Evolutionary conservation across 768 basidiomycete species (phyloP).

Genomic region (Russula sp.): DNA sequence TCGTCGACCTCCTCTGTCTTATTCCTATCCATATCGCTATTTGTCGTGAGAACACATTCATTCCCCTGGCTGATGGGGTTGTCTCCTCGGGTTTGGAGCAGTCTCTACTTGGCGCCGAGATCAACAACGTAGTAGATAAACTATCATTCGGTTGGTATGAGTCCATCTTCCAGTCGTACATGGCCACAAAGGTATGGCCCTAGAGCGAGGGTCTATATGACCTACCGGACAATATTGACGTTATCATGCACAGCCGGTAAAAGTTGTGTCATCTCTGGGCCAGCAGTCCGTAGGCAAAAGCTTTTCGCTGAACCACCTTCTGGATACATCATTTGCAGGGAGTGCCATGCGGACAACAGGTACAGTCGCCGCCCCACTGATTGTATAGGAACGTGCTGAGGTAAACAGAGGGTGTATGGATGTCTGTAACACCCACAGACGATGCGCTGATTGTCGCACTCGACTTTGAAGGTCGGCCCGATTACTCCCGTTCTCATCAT

Average conservation of each 20-base stretch:
- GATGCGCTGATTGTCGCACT: too few relatives aligned
- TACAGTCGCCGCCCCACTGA: slow-evolving; percentile 34
- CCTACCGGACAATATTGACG: background rate
- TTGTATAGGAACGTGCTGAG: background rate
- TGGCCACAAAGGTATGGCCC: slow-evolving; percentile 44
- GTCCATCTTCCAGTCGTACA: slow-evolving; percentile 50
- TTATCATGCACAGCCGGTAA: slow-evolving; percentile 41
- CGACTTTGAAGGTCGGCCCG: slow-evolving; percentile 32
- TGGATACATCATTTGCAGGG: too few relatives aligned
- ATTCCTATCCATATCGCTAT: too few relatives aligned
- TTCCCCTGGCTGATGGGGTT: slow-evolving; percentile 40
- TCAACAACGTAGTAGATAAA: too few relatives aligned
- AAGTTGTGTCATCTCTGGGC: slow-evolving; percentile 58
- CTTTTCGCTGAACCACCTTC: too few relatives aligned
- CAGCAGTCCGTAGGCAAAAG: too few relatives aligned
- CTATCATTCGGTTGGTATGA: too few relatives aligned
- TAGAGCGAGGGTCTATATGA: too few relatives aligned
- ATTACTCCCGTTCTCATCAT: background rate
- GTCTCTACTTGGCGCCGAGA: slow-evolving; percentile 47
- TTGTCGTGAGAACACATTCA: too few relatives aligned
- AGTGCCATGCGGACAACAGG: slow-evolving; percentile 57
- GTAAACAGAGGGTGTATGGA: slow-evolving; percentile 17
- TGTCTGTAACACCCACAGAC: too few relatives aligned
- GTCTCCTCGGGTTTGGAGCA: slow-evolving; percentile 45
- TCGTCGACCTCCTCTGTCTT: too few relatives aligned